Evolutionary conservation across 805 yeast genomes (phyloP).

Genomic region (Dipodascus albidus): DNA sequence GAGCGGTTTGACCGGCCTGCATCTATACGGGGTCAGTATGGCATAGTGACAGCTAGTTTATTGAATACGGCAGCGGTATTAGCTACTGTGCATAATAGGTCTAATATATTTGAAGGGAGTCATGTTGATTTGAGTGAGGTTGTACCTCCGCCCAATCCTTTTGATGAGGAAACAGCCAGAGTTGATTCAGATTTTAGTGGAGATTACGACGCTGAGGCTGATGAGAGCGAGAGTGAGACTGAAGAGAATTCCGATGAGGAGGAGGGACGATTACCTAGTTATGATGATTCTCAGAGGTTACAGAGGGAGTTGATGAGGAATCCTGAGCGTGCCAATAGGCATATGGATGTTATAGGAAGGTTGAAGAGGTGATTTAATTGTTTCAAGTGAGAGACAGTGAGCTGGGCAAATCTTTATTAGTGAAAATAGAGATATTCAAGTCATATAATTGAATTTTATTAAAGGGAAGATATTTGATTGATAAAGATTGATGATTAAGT

Average conservation of each 20-base stretch:
- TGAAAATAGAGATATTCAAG: not conserved
- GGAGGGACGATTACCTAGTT: slow-evolving; percentile 8
- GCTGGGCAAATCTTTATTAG: not conserved
- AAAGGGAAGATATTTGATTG: not conserved
- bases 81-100: slow-evolving; percentile 5
- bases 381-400: no score
- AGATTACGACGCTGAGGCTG: not conserved
- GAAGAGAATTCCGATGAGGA: slow-evolving; percentile 1
- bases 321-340: slow-evolving; percentile 2
- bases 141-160: not conserved
- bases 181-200: not conserved
- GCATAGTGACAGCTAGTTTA: slow-evolving; percentile 9
- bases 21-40: slow-evolving; percentile 1
- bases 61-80: slow-evolving; percentile 8
- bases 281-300: slow-evolving; percentile 12
- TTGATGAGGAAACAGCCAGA: slow-evolving; percentile 1
- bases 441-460: not conserved
- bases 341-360: slow-evolving; percentile 4
- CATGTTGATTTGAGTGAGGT: not conserved
- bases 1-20: not conserved
- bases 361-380: slow-evolving; percentile 1
- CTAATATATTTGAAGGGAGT: not conserved
- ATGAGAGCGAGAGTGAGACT: not conserved
- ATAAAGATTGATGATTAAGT: no score
- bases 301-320: slow-evolving; percentile 9